Percentiles rank a stretch among this genome's conserved stretches.
Conservation (phyloP, 2,329 filamentous ascomycete species). For the Diaporthe destruens region DNA sequence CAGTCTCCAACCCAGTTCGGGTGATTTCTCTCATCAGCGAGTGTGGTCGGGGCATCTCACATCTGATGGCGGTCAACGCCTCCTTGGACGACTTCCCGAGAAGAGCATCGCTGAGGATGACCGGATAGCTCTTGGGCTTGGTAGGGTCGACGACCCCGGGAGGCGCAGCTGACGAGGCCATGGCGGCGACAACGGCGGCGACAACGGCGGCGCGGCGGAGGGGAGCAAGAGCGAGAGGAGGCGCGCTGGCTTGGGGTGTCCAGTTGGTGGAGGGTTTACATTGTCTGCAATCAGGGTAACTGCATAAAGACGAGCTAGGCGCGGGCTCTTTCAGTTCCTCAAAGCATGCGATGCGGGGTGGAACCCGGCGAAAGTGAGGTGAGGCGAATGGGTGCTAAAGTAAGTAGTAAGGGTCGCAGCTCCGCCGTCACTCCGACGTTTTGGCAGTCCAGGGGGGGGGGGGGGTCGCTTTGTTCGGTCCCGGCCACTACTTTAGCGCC, state of each 20-base stretch:
- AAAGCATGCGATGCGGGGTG: not conserved
- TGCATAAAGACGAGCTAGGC: not conserved
- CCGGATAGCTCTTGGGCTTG: conserved; percentile 71
- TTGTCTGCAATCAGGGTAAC: conserved; percentile 7
- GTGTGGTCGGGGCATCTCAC: conserved; percentile 56
- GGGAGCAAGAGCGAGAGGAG: not conserved
- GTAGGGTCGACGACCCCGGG: conserved; percentile 67
- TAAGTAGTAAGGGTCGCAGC: conserved; percentile 9
- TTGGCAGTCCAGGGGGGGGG: too few species aligned
- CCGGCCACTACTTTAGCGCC: conserved; percentile 20
- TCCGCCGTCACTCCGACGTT: conserved; percentile 8
- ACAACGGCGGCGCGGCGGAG: not conserved
- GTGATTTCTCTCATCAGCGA: not conserved
- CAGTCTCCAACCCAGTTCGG: not conserved
- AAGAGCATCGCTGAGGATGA: conserved; percentile 73
- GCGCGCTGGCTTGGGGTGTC: conserved; percentile 25
- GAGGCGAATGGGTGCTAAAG: conserved; percentile 13
- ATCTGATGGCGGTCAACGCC: conserved; percentile 71
- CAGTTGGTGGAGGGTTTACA: conserved; percentile 11
- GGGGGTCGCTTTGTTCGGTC: conserved; percentile 15
- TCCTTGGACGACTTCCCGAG: conserved; percentile 68
- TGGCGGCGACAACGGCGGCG: conserved; percentile 30
- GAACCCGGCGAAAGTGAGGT: not conserved
- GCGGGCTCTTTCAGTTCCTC: conserved; percentile 12
- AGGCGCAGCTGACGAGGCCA: conserved; percentile 47